Evolutionary conservation across 2,329 filamentous ascomycete species (phyloP), one percentile per base, ranked within the genome.

Genomic region (Cordyceps tenuipes): DNA sequence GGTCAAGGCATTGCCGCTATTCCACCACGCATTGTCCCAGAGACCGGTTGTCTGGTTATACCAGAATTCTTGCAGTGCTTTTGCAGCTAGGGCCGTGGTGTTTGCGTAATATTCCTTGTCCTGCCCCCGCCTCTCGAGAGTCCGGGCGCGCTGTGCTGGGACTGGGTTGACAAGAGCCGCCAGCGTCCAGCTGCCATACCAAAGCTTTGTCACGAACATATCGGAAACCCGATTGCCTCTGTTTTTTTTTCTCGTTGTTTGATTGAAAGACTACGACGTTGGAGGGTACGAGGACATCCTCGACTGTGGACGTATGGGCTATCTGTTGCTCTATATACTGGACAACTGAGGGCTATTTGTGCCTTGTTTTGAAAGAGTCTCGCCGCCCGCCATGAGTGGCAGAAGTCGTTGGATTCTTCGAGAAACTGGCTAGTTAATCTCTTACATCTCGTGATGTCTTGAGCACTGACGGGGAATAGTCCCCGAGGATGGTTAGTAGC

Each of bases 21-120:
- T 89, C 88, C 88, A 91, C 88, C 88, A 91, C 8, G 81, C 79
- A 0, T 79, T 79, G 60, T 83, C 72, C 84, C 85, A 90, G 13
- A 88, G 74, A 5, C 87, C 87, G 1, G 78, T 83, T 5, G 68
- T 67, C 3, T 71, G 60, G 67, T 86, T 79, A 69, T 89, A 89
- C 81, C 82, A 89, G 17, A 70, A 39, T 2, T 21, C 31, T 8
- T 60, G 58, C 31, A 60, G 51, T 2, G 58, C 29, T 34, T 31
- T 21, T 5, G 50, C 43, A 12, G 58, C 58, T 3, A 41, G 50
- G 13, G 44, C 41, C 2, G 39, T 13, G 7, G 48, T 36, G 31
- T 48, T 54, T n/a, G 50, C 49, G 31, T 60, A 60, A 23, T 55
- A 19, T 9, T 49, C 44, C n/a, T 49, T 55, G 44, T 9, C n/a